Percentiles rank a stretch among this genome's conserved stretches.
Evolutionary conservation across 331 rosid species (phyloP).

Genomic region (Rhamnella rubrinervis): DNA sequence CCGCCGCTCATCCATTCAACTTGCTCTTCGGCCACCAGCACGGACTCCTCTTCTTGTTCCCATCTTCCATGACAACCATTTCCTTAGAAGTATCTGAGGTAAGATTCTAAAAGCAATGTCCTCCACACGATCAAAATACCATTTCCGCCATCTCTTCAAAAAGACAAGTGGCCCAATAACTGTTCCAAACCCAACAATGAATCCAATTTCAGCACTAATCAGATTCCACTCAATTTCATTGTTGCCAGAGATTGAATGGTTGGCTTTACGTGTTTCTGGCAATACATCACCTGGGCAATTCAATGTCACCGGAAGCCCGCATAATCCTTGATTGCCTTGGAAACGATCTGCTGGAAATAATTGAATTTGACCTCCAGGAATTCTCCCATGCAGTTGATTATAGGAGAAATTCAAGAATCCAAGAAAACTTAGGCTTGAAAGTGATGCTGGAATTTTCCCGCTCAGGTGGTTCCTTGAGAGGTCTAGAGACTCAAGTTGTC

Average conservation of each 20-base stretch:
- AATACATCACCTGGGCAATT: background rate
- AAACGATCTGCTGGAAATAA: slow-evolving; percentile 39
- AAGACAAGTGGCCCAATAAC: background rate
- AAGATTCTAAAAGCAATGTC: background rate
- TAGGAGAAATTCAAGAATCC: slow-evolving; percentile 47
- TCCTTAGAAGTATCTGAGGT: background rate
- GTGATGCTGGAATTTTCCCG: slow-evolving; percentile 44
- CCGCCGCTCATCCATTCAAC: background rate
- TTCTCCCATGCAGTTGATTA: slow-evolving; percentile 40
- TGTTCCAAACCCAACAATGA: slow-evolving; percentile 5
- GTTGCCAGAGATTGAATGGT: background rate
- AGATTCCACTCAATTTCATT: slow-evolving; percentile 13
- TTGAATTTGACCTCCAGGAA: slow-evolving; percentile 58
- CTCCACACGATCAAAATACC: slow-evolving; percentile 1
- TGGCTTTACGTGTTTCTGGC: background rate
- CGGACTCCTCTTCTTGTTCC: background rate
- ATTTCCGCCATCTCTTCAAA: slow-evolving; percentile 1
- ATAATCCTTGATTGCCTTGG: slow-evolving; percentile 36
- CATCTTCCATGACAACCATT: slow-evolving; percentile 2
- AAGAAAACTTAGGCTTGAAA: slow-evolving; percentile 42
- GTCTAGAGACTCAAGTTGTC: slow-evolving; percentile 41
- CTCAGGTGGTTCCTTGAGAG: slow-evolving; percentile 41
- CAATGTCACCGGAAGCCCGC: slow-evolving; percentile 31
- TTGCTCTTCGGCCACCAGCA: background rate
- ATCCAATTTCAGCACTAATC: slow-evolving; percentile 15